Conservation (phyloP, 2,329 filamentous ascomycete species). For the Pseudocercospora fuligena region DNA sequence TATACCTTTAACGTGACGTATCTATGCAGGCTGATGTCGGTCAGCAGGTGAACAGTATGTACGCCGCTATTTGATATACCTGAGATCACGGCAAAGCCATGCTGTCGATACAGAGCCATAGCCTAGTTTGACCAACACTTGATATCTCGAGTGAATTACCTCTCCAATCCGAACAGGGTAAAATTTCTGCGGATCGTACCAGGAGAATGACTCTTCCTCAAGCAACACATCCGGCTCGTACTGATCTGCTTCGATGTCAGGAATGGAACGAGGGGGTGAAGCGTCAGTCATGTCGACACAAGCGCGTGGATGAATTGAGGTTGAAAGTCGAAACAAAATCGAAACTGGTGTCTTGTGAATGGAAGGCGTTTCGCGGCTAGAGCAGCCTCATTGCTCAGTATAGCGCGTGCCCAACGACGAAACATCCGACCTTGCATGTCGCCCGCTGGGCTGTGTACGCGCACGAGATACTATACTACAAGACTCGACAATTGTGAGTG, state of each 20-base stretch:
- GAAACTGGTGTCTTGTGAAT: no score
- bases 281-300: no score
- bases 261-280: no score
- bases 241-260: no score
- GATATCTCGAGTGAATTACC: constrained; percentile 11
- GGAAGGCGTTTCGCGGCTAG: no score
- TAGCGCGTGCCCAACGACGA: background rate
- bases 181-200: constrained; percentile 11
- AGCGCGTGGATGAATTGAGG: no score
- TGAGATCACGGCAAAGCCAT: constrained; percentile 12
- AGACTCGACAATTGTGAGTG: no score
- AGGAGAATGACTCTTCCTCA: constrained; percentile 18
- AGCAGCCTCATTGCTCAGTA: no score
- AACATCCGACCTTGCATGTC: background rate
- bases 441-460: background rate
- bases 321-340: no score
- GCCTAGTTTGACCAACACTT: constrained; percentile 17
- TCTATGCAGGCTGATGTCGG: background rate
- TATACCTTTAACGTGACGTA: constrained; percentile 19
- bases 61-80: background rate
- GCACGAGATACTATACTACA: no score
- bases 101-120: constrained; percentile 18
- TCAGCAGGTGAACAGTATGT: background rate
- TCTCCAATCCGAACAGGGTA: constrained; percentile 17
- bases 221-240: background rate